Evolutionary conservation across 2,329 filamentous ascomycete genomes (phyloP).

Genomic region (Colletotrichum scovillei): DNA sequence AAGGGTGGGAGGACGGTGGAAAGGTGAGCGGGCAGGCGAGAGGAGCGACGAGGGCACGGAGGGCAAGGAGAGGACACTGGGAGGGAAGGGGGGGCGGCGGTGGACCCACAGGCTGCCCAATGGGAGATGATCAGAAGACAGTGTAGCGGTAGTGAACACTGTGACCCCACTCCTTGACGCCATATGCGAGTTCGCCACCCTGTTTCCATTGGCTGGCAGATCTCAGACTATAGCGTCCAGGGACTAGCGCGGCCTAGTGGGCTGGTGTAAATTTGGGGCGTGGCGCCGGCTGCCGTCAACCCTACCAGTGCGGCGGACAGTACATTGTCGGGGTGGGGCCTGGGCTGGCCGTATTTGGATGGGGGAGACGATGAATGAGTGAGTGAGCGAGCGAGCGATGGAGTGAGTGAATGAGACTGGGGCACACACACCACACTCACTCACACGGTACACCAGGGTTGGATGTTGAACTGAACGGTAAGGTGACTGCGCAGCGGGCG

Average conservation of each 20-base stretch:
- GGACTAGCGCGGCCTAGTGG: conserved; percentile 30
- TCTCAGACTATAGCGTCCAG: conserved; percentile 13
- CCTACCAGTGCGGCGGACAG: conserved; percentile 32
- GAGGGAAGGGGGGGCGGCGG: conserved; percentile 12
- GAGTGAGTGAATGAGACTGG: not conserved
- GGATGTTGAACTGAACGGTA: not conserved
- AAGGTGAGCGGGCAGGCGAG: conserved; percentile 24
- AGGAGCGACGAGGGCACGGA: conserved; percentile 33
- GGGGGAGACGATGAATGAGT: not conserved
- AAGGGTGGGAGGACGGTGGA: conserved; percentile 29
- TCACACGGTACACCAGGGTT: not conserved
- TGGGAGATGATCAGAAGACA: conserved; percentile 28
- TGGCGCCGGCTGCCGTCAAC: conserved; percentile 35
- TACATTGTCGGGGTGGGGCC: conserved; percentile 14
- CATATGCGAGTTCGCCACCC: conserved; percentile 35
- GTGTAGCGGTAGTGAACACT: conserved; percentile 7
- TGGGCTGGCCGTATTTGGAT: conserved; percentile 16
- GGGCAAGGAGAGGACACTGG: conserved; percentile 28
- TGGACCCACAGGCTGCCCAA: conserved; percentile 31
- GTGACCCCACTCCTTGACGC: conserved; percentile 35
- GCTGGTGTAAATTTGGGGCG: conserved; percentile 36
- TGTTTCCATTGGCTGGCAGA: conserved; percentile 32
- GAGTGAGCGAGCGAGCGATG: not conserved
- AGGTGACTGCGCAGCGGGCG: not conserved
- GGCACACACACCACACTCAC: too few relatives aligned